Conservation (phyloP, 495 filamentous ascomycete species). For the Bacidia rubella region DNA sequence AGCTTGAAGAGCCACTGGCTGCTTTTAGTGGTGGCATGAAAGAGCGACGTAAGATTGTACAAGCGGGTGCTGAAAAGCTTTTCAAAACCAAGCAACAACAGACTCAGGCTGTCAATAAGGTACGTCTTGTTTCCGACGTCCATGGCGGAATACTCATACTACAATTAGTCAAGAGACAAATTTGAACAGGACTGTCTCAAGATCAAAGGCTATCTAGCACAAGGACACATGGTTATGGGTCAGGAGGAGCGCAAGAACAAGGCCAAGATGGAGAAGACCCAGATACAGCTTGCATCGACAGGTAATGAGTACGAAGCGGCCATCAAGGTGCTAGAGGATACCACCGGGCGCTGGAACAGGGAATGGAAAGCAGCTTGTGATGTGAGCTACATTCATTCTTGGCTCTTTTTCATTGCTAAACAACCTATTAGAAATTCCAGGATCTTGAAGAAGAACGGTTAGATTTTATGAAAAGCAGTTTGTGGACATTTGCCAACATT, state of each 20-base stretch:
- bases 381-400: constrained; percentile 26
- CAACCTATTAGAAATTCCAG: constrained; percentile 68
- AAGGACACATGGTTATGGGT: constrained; percentile 99
- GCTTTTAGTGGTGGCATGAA: constrained; percentile 91
- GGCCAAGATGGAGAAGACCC: constrained; percentile 95
- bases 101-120: constrained; percentile 76
- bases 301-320: constrained; percentile 89
- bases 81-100: constrained; percentile 88
- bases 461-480: constrained; percentile 91
- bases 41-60: constrained; percentile 90
- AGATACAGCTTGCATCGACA: constrained; percentile 79
- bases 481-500: constrained; percentile 96
- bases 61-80: constrained; percentile 81
- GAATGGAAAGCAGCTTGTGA: constrained; percentile 98
- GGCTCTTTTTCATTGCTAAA: constrained; percentile 17
- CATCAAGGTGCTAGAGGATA: constrained; percentile 88
- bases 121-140: constrained; percentile 29
- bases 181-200: constrained; percentile 96
- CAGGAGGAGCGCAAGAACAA: constrained; percentile 99
- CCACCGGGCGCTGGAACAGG: constrained; percentile 88
- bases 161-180: constrained; percentile 56
- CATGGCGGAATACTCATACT: constrained; percentile 27
- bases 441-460: constrained; percentile 95
- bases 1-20: constrained; percentile 87
- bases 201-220: constrained; percentile 95